Conservation (phyloP, 2,329 filamentous ascomycete species). For the Mycosphaerella arachidis region DNA sequence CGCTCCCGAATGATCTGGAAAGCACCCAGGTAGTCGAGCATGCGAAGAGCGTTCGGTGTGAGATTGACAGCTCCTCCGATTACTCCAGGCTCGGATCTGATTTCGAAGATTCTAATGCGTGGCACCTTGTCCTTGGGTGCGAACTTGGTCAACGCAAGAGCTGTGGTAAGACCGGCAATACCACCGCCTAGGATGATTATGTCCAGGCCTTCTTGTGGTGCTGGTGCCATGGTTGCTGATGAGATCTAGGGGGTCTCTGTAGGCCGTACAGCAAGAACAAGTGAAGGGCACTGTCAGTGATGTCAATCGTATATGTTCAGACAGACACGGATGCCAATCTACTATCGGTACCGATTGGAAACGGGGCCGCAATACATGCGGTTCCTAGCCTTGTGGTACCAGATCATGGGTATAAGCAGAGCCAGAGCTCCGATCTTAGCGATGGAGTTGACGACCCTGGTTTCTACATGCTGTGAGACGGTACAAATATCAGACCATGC, state of each 20-base stretch:
- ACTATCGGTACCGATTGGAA: background rate
- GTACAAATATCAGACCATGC: background rate
- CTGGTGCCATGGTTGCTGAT: constrained; percentile 24
- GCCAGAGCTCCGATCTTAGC: background rate
- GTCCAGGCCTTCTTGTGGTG: constrained; percentile 30
- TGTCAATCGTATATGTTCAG: background rate
- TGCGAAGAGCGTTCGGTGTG: constrained; percentile 44
- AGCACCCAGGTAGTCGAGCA: constrained; percentile 35
- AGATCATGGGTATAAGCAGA: background rate
- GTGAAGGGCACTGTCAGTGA: background rate
- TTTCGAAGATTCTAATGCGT: constrained; percentile 47
- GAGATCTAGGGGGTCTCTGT: background rate
- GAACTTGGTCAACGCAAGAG: constrained; percentile 46
- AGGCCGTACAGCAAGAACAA: background rate
- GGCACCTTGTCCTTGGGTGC: constrained; percentile 34
- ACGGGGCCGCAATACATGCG: constrained; percentile 3
- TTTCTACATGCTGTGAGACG: background rate
- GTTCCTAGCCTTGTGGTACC: background rate
- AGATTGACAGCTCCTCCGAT: constrained; percentile 46
- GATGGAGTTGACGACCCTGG: background rate
- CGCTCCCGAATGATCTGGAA: constrained; percentile 35
- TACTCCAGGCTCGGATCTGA: constrained; percentile 43
- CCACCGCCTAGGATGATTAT: constrained; percentile 51
- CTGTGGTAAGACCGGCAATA: constrained; percentile 49
- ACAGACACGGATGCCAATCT: background rate